These are phyloP conservation scores for Oldenlandia corymbosa DNA, from an alignment of 257 asterid species.

Conservation along the genomic window DNA sequence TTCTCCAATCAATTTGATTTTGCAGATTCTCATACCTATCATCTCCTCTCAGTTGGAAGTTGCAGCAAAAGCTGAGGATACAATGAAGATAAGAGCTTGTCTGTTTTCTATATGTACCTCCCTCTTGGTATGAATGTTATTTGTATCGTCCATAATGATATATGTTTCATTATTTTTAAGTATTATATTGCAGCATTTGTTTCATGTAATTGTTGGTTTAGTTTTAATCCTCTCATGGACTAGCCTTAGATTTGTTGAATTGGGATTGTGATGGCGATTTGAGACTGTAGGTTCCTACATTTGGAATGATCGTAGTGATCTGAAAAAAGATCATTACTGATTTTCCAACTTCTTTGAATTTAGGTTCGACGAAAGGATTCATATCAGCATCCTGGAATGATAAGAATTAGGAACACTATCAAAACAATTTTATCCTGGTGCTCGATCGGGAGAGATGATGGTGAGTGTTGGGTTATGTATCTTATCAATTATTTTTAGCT, in stretches of 20 bases:
- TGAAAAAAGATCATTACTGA: neutral
- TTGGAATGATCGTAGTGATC: neutral
- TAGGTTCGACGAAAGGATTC: constrained; percentile 63
- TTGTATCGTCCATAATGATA: neutral
- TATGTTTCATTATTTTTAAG: no score
- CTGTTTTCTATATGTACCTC: constrained; percentile 74
- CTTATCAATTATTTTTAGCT: neutral
- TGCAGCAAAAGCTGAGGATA: constrained; percentile 49
- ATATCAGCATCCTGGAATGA: constrained; percentile 42
- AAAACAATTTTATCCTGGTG: constrained; percentile 58
- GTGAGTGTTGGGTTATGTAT: constrained; percentile 33
- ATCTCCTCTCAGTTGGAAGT: constrained; percentile 50
- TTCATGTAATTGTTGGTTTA: neutral
- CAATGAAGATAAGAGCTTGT: constrained; percentile 60
- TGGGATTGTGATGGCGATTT: neutral
- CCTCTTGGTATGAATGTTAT: constrained; percentile 50
- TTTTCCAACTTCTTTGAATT: constrained; percentile 4
- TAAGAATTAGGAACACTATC: constrained; percentile 41
- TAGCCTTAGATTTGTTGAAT: neutral
- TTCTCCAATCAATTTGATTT: constrained; percentile 12
- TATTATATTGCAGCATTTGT: neutral
- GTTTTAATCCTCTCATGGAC: neutral
- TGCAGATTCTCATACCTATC: constrained; percentile 78
- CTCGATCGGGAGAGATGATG: constrained; percentile 54
- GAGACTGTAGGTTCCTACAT: neutral